Evolutionary conservation across 2,329 filamentous ascomycete genomes (phyloP), one percentile per base, ranked within the genome.

Genomic region (Neophaeococcomyces aloes): DNA sequence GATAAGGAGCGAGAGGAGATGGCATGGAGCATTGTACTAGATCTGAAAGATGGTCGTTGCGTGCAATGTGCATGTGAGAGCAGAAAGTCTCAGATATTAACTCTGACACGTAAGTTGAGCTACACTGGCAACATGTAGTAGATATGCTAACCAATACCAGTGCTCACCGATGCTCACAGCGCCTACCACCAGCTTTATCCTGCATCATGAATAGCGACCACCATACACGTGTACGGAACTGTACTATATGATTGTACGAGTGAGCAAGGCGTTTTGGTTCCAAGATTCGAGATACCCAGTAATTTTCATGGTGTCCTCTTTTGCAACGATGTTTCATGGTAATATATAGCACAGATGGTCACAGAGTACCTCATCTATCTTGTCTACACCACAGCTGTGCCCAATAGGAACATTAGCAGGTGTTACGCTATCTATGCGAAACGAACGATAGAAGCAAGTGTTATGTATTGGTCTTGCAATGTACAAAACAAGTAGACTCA

Each of bases 1-100:
- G 89, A 96, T 61, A 81, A 93, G 47, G 91, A 96, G 59, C 72
- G 86, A 53, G 84, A 95, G 65, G 91, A 98, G 66, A 71, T 98
- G 41, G 87, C 89, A 2, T 86, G 95, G 65, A 95, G 87, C 49
- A 75, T 83, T 29, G 60, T 81, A 21, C 65, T 82, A 27, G 76
- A 81, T 53, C 76, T 81, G 48, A 59, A 70, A 18, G 75, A 80
- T 52, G 77, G 77, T 17, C 72, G 72, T 29, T 75, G 74, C 7
- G 62, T 83, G 41, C 78, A 82, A 57, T 76, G 74, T 56, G 78
- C 78, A 31, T 77, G 74, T 53, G 73, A 77, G 57, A 75, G 75
- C 44, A 64, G 65, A 45, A 65, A 69, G 53, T 70, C 70, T 35
- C 74, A 77, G 57, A 61, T 62, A 29, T 65, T 69, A 51, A 65